These are phyloP conservation scores for Bacidia gigantensis DNA, from an alignment of 495 filamentous ascomycete species.

Conservation along the genomic window DNA sequence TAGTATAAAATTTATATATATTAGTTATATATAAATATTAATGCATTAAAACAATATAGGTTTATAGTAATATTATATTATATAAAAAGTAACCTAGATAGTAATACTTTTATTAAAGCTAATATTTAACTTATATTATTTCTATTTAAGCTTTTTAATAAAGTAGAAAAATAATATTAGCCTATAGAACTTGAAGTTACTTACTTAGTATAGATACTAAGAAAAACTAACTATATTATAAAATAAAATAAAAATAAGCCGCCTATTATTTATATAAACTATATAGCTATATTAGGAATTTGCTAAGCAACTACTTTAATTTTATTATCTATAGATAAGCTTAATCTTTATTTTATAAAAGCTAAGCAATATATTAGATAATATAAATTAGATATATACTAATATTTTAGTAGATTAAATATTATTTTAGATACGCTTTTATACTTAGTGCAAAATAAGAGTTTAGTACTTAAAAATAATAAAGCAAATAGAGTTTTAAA, in stretches of 20 bases:
- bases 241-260: neutral
- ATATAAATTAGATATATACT: neutral
- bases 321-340: neutral
- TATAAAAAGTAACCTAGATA: neutral
- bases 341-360: slow-evolving; percentile 2
- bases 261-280: neutral
- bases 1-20: neutral
- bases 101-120: neutral
- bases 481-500: neutral
- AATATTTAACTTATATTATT: neutral
- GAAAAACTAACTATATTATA: neutral
- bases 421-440: neutral
- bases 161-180: neutral
- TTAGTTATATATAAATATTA: neutral
- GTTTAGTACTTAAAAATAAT: neutral
- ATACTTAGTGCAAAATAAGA: neutral
- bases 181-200: neutral
- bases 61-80: neutral
- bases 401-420: neutral
- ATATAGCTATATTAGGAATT: neutral
- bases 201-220: neutral
- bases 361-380: neutral
- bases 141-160: slow-evolving; percentile 1
- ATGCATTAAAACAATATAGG: neutral
- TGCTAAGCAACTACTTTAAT: neutral